phyloP scores from a whole-genome alignment of 495 filamentous ascomycete species.

The Aspergillus asperescens region DNA sequence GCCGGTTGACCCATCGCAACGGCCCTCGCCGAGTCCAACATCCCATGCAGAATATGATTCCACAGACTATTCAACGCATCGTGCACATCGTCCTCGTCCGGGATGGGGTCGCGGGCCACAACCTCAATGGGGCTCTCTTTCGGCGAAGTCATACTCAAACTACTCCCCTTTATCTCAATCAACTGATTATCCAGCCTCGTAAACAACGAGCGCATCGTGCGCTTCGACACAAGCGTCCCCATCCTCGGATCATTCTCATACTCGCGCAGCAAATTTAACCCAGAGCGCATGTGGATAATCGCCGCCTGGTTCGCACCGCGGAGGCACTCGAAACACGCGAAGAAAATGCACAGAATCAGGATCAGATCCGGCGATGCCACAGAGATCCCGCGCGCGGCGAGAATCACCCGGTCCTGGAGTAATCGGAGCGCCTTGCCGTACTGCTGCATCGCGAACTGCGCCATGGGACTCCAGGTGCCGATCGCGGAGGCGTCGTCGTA shows the following conservation, averaged over 20 bases:
- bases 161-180: background rate
- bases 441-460: slow-evolving; percentile 6
- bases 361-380: background rate
- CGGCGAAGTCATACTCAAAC: background rate
- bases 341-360: slow-evolving; percentile 1
- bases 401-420: background rate
- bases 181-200: slow-evolving; percentile 6
- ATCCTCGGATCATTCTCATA: background rate
- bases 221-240: background rate
- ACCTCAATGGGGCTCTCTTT: background rate
- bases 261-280: background rate
- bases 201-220: slow-evolving; percentile 1
- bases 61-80: background rate
- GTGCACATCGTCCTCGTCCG: slow-evolving; percentile 2
- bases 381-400: background rate
- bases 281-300: slow-evolving; percentile 3
- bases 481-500: background rate
- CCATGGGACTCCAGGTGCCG: slow-evolving; percentile 2
- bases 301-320: background rate
- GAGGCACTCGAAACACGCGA: slow-evolving; percentile 6
- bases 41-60: slow-evolving; percentile 4
- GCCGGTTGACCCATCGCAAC: background rate
- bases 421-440: slow-evolving; percentile 3
- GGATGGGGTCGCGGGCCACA: background rate
- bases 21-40: background rate